A percentile compares a stretch with the other conserved stretches of the same genome.
phyloP scores from a whole-genome alignment of 2,329 filamentous ascomycete species.

The Paracoccidioides brasiliensis region DNA sequence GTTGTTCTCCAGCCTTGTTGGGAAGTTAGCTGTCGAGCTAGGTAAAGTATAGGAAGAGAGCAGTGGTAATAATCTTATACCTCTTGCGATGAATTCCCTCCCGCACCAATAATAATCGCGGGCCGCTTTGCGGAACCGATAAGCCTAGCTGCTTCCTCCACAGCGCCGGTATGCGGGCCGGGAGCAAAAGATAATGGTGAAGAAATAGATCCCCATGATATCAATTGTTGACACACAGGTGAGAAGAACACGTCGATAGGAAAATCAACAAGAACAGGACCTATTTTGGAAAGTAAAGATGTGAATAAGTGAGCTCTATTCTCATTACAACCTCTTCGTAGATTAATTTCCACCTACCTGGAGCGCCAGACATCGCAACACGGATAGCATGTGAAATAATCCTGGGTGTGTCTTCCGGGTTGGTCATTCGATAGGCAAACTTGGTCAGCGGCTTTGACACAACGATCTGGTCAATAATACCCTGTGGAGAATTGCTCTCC shows the following conservation, averaged over 20 bases:
- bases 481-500: slow-evolving; percentile 36
- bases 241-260: slow-evolving; percentile 24
- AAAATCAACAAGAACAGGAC: slow-evolving; percentile 1
- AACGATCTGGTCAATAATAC: slow-evolving; percentile 36
- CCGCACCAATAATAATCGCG: slow-evolving; percentile 32
- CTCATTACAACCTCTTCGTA: not conserved
- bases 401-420: slow-evolving; percentile 34
- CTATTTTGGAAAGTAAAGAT: not conserved
- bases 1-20: not conserved
- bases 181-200: slow-evolving; percentile 22
- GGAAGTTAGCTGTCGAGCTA: not conserved
- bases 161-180: slow-evolving; percentile 24
- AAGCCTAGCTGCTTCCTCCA: slow-evolving; percentile 22
- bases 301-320: not conserved
- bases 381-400: slow-evolving; percentile 33
- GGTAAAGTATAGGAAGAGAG: no score
- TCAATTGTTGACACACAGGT: slow-evolving; percentile 24
- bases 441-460: slow-evolving; percentile 33
- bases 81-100: slow-evolving; percentile 11
- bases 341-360: slow-evolving; percentile 30
- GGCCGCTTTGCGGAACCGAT: slow-evolving; percentile 26
- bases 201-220: slow-evolving; percentile 32
- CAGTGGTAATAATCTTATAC: not conserved
- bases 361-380: slow-evolving; percentile 27
- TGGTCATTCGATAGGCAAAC: slow-evolving; percentile 34